Evolutionary conservation across 1,139 yeast species (phyloP), one percentile per base, ranked within the genome.

Genomic region (Hansenula sp.): DNA sequence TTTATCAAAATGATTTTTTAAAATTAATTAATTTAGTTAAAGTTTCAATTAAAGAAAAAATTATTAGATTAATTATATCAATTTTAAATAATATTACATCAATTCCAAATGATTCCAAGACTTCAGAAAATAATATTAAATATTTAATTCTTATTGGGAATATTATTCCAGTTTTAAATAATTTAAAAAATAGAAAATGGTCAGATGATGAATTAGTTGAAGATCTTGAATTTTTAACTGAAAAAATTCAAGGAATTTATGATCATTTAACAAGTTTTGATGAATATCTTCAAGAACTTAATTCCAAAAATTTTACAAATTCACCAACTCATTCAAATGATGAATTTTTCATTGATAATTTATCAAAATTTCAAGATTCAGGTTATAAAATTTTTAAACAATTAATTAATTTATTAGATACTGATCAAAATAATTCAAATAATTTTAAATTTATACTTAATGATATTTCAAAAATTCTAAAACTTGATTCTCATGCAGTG

Each of bases 241-340:
- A 73, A 34, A 69, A 70, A 13, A 73, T 92, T 53, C 78, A 79
- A 48, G 85, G 80, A 30, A 82, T 87, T 37, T 90, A 84, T 46
- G 76, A 81, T 41, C 80, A 78, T 49, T 76, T 92, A 68, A 82
- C 97, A 6, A 88, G 96, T 2, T 86, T 92, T 60, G 98, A 92
- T 57, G 97, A 90, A 62, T 92, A 90, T 63, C 71, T 78, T 54
- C 80, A 89, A 38, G 98, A 92, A 65, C 71, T 92, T 45, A 84
- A 80, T 46, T 80, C 92, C 44, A 79, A 82, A 55, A 73, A 79
- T 47, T 75, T 92, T 56, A 76, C 79, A 47, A 92, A 96, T 95
- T 79, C 96, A 2, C 98, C 98, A 41, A 89, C 96, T 20, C 98
- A 92, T 65, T 78, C 80, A 53, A 84, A 88, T 36, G 79, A 77